A percentile compares a stretch with the other conserved stretches of the same genome.
phyloP scores from a whole-genome alignment of 176 grass and related monocot genomes.

The Pharus latifolius region DNA sequence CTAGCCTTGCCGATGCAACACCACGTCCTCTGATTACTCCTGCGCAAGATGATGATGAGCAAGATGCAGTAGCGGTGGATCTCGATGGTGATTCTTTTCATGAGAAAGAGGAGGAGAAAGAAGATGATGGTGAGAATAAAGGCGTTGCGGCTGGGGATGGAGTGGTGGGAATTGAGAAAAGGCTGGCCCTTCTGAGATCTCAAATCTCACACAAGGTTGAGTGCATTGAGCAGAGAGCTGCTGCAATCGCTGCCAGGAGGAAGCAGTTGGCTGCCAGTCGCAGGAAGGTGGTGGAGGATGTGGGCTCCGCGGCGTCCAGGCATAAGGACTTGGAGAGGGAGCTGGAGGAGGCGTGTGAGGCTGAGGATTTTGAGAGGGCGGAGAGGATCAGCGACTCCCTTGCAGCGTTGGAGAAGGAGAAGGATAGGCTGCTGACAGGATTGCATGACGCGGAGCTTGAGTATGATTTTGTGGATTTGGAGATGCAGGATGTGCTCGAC shows the following conservation, averaged over 20 bases:
- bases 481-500: constrained; percentile 68
- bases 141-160: neutral
- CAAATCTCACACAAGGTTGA: constrained; percentile 59
- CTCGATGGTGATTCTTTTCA: neutral
- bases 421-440: constrained; percentile 31
- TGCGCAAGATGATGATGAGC: neutral
- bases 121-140: neutral
- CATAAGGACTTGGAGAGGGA: constrained; percentile 85
- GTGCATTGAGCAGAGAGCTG: constrained; percentile 36
- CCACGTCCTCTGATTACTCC: neutral
- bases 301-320: constrained; percentile 16
- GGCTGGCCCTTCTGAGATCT: constrained; percentile 49
- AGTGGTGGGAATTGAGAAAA: constrained; percentile 35
- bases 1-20: constrained; percentile 3
- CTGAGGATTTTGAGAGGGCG: constrained; percentile 80
- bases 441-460: constrained; percentile 51
- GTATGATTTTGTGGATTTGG: constrained; percentile 61
- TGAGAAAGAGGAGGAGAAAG: constrained; percentile 15
- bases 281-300: constrained; percentile 47
- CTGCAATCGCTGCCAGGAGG: constrained; percentile 33
- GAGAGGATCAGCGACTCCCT: constrained; percentile 73
- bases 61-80: neutral
- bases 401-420: constrained; percentile 52
- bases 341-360: constrained; percentile 80
- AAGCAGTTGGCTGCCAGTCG: constrained; percentile 53